Evolutionary conservation across 257 asterid species (phyloP), one percentile per base, ranked within the genome.

Genomic region (Solanum bulbocastanum): DNA sequence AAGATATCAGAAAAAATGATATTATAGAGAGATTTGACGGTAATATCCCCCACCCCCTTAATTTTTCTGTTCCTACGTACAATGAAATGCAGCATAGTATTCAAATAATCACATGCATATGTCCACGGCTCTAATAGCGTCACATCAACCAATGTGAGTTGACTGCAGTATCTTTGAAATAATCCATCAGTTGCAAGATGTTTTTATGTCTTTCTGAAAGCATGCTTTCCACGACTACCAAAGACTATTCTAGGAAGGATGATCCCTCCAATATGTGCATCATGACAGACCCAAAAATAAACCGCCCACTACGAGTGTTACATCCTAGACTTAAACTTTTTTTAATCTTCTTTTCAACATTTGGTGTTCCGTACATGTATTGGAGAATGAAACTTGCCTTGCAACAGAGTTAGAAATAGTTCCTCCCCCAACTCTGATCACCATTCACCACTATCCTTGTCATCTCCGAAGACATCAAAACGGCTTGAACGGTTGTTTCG

Each of bases 401-500:
- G 68, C 84, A 85, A 15, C 33, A 20, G 86, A 85, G 33, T 84
- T 66, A 86, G 44, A 87, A 83, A 81, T 71, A 33, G 71, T 86
- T 89, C 87, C 73, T 89, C 85, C 89, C 88, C 6, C 87, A 35
- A 66, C 81, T 88, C 79, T 75, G 86, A 36, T 87, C 83, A 86
- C 78, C 90, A 68, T 76, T 87, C 83, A 84, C 56, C 89, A 58
- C 82, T 85, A 30, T 56, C 72, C 16, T 87, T 88, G 83, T 32
- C 93, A 72, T 91, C 92, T 35, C 86, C 89, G 33, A 87, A 86
- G 71, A 82, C 88, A 83, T 93, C 93, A 87, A 91, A 94, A 65
- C 93, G 88, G 73, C 88, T 78, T 15, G 93, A 81, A 22, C 92
- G 88, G 20, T 91, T 83, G 88, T 88, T 60, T 68, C 74, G 83